Percentiles rank a stretch among this genome's conserved stretches.
Conservation (phyloP, 2,329 filamentous ascomycete genomes). For the Chaetothyriales sp. region DNA sequence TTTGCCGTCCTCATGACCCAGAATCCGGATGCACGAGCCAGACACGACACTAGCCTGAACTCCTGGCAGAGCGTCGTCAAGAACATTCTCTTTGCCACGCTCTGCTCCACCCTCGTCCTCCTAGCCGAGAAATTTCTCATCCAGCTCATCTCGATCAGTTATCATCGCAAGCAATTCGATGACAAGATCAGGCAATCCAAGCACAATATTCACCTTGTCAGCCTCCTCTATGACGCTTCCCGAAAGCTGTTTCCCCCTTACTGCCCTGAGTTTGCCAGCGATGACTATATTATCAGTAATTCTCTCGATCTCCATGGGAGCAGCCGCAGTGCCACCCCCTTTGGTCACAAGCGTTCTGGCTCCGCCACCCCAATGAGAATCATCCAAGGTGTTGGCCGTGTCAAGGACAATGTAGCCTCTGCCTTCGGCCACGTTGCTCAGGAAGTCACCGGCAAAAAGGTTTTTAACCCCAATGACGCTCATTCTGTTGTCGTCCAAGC, state of each 20-base stretch:
- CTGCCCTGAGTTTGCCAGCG: slow-evolving; percentile 75
- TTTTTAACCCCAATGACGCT: slow-evolving; percentile 82
- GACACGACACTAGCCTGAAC: slow-evolving; percentile 22
- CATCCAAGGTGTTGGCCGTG: slow-evolving; percentile 58
- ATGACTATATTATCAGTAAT: slow-evolving; percentile 85
- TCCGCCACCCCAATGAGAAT: slow-evolving; percentile 63
- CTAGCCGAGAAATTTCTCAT: slow-evolving; percentile 45
- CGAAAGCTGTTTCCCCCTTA: slow-evolving; percentile 80
- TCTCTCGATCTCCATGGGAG: slow-evolving; percentile 55
- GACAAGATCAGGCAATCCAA: slow-evolving; percentile 75
- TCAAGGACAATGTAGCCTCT: slow-evolving; percentile 87
- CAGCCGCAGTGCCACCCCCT: slow-evolving; percentile 17
- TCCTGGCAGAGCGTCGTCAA: slow-evolving; percentile 42
- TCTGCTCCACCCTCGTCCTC: slow-evolving; percentile 43
- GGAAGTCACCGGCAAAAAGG: slow-evolving; percentile 87
- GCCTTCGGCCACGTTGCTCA: slow-evolving; percentile 85
- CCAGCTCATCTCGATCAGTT: slow-evolving; percentile 52
- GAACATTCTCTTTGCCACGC: slow-evolving; percentile 42
- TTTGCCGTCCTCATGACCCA: slow-evolving; percentile 37
- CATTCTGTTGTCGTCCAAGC: slow-evolving; percentile 83
- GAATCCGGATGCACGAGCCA: slow-evolving; percentile 24
- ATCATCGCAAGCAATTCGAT: slow-evolving; percentile 53
- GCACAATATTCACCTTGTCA: slow-evolving; percentile 64
- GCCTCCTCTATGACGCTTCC: slow-evolving; percentile 79
- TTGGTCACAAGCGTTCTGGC: slow-evolving; percentile 38